Percentiles rank a stretch among this genome's conserved stretches.
These are phyloP conservation scores for Panaeolus cyanescens DNA, from an alignment of 768 basidiomycete species.

Conservation along the genomic window DNA sequence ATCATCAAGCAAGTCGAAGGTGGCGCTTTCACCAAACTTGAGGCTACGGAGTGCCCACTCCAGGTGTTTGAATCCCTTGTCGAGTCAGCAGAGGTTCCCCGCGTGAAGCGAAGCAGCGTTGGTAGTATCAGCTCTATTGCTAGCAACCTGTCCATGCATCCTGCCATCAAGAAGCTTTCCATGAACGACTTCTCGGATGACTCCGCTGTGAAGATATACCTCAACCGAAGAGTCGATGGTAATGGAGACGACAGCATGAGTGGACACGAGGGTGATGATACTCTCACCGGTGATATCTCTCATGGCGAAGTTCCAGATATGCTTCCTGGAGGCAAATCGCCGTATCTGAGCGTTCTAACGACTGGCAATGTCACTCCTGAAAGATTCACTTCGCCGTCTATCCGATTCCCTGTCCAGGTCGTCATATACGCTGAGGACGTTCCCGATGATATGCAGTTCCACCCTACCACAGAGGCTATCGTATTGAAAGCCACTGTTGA, in stretches of 20 bases:
- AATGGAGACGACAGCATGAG: constrained; percentile 40
- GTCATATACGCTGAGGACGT: constrained; percentile 89
- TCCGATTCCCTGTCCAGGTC: constrained; percentile 84
- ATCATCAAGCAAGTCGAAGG: constrained; percentile 94
- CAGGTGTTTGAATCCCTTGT: constrained; percentile 85
- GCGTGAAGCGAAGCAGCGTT: constrained; percentile 91
- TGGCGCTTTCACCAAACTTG: constrained; percentile 74
- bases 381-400: constrained; percentile 80
- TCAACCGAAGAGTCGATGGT: constrained; percentile 63
- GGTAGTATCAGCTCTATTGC: constrained; percentile 94
- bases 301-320: constrained; percentile 26
- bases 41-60: constrained; percentile 80
- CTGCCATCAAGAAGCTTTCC: constrained; percentile 89
- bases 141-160: constrained; percentile 91
- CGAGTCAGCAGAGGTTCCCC: constrained; percentile 77
- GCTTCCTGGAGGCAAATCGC: constrained; percentile 27
- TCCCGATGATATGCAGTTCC: constrained; percentile 94
- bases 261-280: constrained; percentile 45
- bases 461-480: constrained; percentile 89
- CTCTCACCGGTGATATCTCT: constrained; percentile 40
- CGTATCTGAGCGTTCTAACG: constrained; percentile 45
- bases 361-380: constrained; percentile 58
- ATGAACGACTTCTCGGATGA: constrained; percentile 99
- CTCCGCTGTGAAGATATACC: constrained; percentile 94
- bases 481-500: constrained; percentile 82